Evolutionary conservation across 2,329 filamentous ascomycete genomes (phyloP), one percentile per base, ranked within the genome.

Genomic region (Colletotrichum sp.): DNA sequence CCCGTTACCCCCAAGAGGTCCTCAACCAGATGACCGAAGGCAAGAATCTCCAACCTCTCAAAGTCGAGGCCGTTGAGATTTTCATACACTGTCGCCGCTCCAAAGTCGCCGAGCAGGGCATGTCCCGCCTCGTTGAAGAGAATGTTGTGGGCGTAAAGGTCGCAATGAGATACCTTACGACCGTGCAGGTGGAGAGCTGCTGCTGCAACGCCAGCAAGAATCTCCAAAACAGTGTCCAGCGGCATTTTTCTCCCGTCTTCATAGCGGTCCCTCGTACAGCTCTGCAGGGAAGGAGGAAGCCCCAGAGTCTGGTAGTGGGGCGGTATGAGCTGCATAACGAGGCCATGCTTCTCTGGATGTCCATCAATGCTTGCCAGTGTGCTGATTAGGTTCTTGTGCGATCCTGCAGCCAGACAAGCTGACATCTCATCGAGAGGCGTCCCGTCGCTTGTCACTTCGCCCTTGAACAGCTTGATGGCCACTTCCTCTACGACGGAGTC

Each of bases 381-480:
- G 66, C 84, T 82, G 72, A 88, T 87, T 60, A 89, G 84, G 76
- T 87, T 86, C 22, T 83, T 81, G 77, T 89, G 88, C 48, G 83
- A 83, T 13, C 87, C 88, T 1, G 88, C 88, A 1, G 83, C 82
- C 66, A 89, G 83, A 72, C 84, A 87, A 4, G 87, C 87, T 12
- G 83, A 82, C 86, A 89, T 87, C 79, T 89, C 88, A 78, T 89
- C 87, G n/a, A 82, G 79, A 0, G 88, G 87, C 7, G 84, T 86
- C 16, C 88, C 87, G 75, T 89, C 87, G 77, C 84, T 87, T 10
- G 87, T 87, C 13, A 88, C 81, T 10, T 84, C 81, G n/a, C 87
- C 87, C 55, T 85, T 86, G 81, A 89, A 89, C 8, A 89, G 80
- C 78, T 89, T 89, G 79, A 89, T 83, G 3, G 87, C 87, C 1